Conservation (phyloP, 495 filamentous ascomycete species). For the Aspergillus olivimuriae region DNA sequence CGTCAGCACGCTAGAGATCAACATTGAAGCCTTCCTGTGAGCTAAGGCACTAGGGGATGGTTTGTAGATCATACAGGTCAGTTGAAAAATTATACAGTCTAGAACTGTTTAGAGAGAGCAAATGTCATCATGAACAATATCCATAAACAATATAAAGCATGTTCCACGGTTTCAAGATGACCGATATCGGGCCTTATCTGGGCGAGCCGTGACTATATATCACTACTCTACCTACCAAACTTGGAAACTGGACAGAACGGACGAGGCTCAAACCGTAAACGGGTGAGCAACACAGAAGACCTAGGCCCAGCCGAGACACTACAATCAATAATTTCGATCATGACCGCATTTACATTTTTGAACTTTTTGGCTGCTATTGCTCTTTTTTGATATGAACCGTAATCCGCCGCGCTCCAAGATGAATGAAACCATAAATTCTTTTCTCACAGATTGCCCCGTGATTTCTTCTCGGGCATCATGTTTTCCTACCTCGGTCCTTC, state of each 20-base stretch:
- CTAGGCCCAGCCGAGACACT: no score
- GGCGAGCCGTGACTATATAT: no score
- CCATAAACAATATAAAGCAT: neutral
- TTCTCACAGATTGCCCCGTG: conserved; percentile 2
- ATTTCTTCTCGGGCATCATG: conserved; percentile 12
- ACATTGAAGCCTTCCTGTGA: conserved; percentile 90
- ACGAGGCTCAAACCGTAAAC: no score
- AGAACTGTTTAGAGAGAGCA: conserved; percentile 6
- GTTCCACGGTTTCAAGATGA: no score
- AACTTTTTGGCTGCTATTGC: neutral
- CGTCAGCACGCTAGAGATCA: conserved; percentile 90
- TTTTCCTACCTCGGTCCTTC: conserved; percentile 9
- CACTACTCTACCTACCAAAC: no score
- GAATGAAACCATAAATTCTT: neutral
- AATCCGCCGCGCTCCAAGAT: neutral
- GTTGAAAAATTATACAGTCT: neutral
- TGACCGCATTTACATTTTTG: neutral
- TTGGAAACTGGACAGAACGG: no score
- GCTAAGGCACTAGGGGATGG: conserved; percentile 1
- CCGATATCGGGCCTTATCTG: no score
- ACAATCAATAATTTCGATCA: no score
- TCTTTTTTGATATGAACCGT: neutral
- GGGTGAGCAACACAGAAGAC: no score
- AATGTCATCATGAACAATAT: conserved; percentile 1
- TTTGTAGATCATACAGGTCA: neutral